These are phyloP conservation scores for Coccinonectria pachysandricola DNA, from an alignment of 2,329 filamentous ascomycete species.

Conservation along the genomic window DNA sequence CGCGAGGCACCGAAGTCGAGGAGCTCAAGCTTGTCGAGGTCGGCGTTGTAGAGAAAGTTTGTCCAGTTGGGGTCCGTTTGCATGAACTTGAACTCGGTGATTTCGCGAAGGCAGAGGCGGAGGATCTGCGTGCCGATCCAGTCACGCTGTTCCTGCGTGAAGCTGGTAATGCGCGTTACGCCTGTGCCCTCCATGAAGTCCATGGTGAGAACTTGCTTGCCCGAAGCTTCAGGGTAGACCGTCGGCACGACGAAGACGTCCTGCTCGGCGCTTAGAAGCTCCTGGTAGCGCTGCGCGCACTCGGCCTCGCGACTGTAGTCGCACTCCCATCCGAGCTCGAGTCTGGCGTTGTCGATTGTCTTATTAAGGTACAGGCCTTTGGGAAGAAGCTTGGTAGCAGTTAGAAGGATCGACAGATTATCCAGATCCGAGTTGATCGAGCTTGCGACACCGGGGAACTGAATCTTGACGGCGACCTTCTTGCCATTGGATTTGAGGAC, in stretches of 20 bases:
- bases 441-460: constrained; percentile 91
- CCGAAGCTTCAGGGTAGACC: constrained; percentile 69
- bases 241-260: constrained; percentile 70
- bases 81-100: constrained; percentile 94
- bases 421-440: constrained; percentile 96
- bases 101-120: constrained; percentile 83
- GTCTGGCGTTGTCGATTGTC: constrained; percentile 89
- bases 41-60: constrained; percentile 85
- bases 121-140: constrained; percentile 95
- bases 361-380: constrained; percentile 92
- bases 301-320: constrained; percentile 85
- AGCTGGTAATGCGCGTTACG: constrained; percentile 67
- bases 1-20: constrained; percentile 92
- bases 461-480: constrained; percentile 86
- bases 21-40: constrained; percentile 66
- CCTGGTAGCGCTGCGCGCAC: constrained; percentile 65
- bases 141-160: constrained; percentile 77
- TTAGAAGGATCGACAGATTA: constrained; percentile 83
- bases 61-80: constrained; percentile 99
- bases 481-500: constrained; percentile 64
- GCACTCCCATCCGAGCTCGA: constrained; percentile 92
- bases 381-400: constrained; percentile 79
- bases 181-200: constrained; percentile 79
- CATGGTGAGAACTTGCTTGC: constrained; percentile 83
- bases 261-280: constrained; percentile 56